A percentile compares a stretch with the other conserved stretches of the same genome.
Evolutionary conservation across 2,329 filamentous ascomycete genomes (phyloP).

Genomic region (Claviceps citrina): DNA sequence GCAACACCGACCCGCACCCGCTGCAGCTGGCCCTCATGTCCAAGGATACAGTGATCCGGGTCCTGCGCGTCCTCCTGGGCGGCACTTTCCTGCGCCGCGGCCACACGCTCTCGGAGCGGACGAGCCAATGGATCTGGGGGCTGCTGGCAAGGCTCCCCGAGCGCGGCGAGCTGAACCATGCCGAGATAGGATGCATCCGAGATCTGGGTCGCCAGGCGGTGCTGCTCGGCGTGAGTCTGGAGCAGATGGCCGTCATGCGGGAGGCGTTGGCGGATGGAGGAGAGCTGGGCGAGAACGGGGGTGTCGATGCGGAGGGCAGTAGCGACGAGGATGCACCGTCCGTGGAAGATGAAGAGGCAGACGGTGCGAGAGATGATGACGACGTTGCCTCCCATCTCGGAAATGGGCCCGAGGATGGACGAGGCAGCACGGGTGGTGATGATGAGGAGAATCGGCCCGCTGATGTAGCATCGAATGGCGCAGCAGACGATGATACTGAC

Average conservation of each 20-base stretch:
- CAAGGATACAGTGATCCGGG: slow-evolving; percentile 47
- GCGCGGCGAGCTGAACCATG: slow-evolving; percentile 56
- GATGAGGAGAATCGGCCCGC: slow-evolving; percentile 7
- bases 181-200: slow-evolving; percentile 60
- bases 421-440: slow-evolving; percentile 4
- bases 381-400: background rate
- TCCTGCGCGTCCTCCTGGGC: slow-evolving; percentile 51
- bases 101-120: slow-evolving; percentile 44
- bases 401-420: background rate
- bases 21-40: slow-evolving; percentile 49
- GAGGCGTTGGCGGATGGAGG: slow-evolving; percentile 27
- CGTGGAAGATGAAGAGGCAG: slow-evolving; percentile 13
- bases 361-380: background rate
- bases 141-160: slow-evolving; percentile 62
- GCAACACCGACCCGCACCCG: slow-evolving; percentile 39
- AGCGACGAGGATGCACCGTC: slow-evolving; percentile 22
- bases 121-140: slow-evolving; percentile 76
- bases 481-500: slow-evolving; percentile 2
- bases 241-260: slow-evolving; percentile 34
- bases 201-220: slow-evolving; percentile 68
- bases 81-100: slow-evolving; percentile 47
- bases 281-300: slow-evolving; percentile 27
- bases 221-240: slow-evolving; percentile 38
- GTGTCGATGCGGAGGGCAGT: slow-evolving; percentile 28
- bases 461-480: background rate